These are phyloP conservation scores for Rhodotorula sp. DNA, from an alignment of 1,284 basidiomycete species.

Conservation along the genomic window DNA sequence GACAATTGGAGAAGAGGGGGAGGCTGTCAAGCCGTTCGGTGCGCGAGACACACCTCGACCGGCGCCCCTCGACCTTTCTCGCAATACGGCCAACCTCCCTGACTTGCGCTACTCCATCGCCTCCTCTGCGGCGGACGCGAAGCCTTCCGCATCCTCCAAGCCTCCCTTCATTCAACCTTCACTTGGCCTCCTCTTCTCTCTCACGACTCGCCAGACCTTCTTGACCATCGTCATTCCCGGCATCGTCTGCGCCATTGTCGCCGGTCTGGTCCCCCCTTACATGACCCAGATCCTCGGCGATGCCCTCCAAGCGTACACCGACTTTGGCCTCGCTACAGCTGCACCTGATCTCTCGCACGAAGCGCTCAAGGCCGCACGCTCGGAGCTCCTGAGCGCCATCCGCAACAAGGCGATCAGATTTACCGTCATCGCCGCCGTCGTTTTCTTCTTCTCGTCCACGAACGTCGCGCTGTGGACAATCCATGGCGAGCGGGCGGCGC, in stretches of 20 bases:
- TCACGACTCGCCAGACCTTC: conserved; percentile 17
- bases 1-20: background rate
- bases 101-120: conserved; percentile 14
- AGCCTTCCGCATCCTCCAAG: background rate
- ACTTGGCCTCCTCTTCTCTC: conserved; percentile 31
- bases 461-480: conserved; percentile 78
- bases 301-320: conserved; percentile 73
- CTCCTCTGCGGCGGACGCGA: conserved; percentile 4
- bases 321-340: conserved; percentile 51
- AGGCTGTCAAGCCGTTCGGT: background rate
- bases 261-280: conserved; percentile 80
- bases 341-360: conserved; percentile 51
- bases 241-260: conserved; percentile 62
- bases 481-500: conserved; percentile 76
- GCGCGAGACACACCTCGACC: background rate
- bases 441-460: conserved; percentile 52
- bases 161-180: conserved; percentile 13
- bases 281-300: conserved; percentile 89
- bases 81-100: conserved; percentile 1
- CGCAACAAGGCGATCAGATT: conserved; percentile 67
- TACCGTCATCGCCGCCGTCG: conserved; percentile 65
- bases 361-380: conserved; percentile 51
- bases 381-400: conserved; percentile 58
- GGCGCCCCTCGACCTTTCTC: conserved; percentile 8
- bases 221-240: conserved; percentile 64